phyloP scores from a whole-genome alignment of 768 basidiomycete species.

The Auriscalpium microsporum region DNA sequence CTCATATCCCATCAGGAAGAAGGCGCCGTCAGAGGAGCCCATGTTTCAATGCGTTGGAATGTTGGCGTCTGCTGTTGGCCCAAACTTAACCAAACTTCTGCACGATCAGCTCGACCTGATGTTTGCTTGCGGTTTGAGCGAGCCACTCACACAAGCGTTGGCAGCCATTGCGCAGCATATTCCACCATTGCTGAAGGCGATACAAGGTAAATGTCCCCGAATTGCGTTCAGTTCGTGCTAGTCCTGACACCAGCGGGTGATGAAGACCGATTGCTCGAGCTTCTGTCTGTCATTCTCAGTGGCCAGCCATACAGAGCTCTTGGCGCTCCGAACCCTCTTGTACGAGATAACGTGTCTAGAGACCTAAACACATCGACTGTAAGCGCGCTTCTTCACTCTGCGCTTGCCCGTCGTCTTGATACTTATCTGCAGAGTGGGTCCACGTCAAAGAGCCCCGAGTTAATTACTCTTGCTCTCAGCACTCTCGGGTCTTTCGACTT shows the following conservation, averaged over 20 bases:
- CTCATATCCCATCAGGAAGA: conserved; percentile 45
- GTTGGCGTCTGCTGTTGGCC: conserved; percentile 91
- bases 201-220: conserved; percentile 62
- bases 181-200: conserved; percentile 81
- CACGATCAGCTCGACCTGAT: conserved; percentile 97
- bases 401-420: neutral
- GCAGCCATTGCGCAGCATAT: conserved; percentile 80
- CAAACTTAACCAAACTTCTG: conserved; percentile 88
- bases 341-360: conserved; percentile 45
- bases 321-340: conserved; percentile 66
- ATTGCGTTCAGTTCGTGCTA: neutral
- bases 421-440: neutral
- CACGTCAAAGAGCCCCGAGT: conserved; percentile 53
- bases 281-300: conserved; percentile 71
- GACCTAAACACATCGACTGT: conserved; percentile 48
- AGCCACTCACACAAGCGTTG: conserved; percentile 78
- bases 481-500: conserved; percentile 93
- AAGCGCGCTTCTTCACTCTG: neutral
- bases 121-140: conserved; percentile 90
- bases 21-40: conserved; percentile 86
- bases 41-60: conserved; percentile 98
- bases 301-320: conserved; percentile 83
- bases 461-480: conserved; percentile 72
- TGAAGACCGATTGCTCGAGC: conserved; percentile 81
- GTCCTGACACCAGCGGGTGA: neutral